Evolutionary conservation across 2,329 filamentous ascomycete species (phyloP), one percentile per base, ranked within the genome.

Genomic region (Zalaria obscura): DNA sequence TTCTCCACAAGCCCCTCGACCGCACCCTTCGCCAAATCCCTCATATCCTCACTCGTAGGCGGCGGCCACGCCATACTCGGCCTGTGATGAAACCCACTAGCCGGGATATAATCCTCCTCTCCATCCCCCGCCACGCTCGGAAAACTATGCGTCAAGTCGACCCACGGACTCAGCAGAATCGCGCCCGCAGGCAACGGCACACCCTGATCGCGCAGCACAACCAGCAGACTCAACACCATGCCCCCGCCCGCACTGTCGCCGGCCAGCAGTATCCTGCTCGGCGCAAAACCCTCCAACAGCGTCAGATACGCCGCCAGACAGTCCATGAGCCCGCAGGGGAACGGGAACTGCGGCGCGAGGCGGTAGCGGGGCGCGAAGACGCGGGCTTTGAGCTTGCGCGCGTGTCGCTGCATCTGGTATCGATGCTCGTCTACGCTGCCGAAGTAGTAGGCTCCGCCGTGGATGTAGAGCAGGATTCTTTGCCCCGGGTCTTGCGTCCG

Each of bases 351-450:
- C 2, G 89, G 91, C 4, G 91, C 76, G 27, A 98, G 70, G 34
- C 91, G 77, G 60, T 96, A 98, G 46, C 78, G 70, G 4, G 89
- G 71, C 50, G 89, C 87, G 59, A 96, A 78, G 5, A 95, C 82
- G 42, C 87, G 74, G 11, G 87, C 89, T 61, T 91, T 87, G 46
- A 98, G 71, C 64, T 96, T 96, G 41, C 91, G 75, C 27, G 91
- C 91, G 70, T 96, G 88, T 38, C 89, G 75, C 62, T 98, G 91
- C 71, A 98, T 78, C 69, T 96, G 89, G 63, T 96, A 96, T n/a
- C 91, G 79, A 66, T 96, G 91, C 60, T 93, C 88, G 56, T 95
- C 88, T 32, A 95, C 80, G 52, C 86, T 93, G 9, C 91, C 89
- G 58, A 98, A 96, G 63, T 80, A 98, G 63, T 94, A 96, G 18